Evolutionary conservation across 1,139 yeast species (phyloP).

Genomic region (Diutina ranongensis): DNA sequence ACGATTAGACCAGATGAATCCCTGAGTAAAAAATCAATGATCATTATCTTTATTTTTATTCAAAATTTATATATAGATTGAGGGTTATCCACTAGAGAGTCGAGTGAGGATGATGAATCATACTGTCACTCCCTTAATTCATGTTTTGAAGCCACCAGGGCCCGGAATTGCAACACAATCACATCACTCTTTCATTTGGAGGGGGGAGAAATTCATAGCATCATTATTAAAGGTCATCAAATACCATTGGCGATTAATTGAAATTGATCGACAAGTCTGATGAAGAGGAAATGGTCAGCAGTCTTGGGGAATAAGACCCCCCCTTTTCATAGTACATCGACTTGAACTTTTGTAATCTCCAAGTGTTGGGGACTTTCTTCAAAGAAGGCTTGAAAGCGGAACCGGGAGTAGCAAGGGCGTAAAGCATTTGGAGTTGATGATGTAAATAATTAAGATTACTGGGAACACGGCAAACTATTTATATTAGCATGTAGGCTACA

Average conservation of each 20-base stretch:
- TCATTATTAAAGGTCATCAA: no score
- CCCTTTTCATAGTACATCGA: conserved; percentile 11
- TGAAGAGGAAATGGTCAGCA: neutral
- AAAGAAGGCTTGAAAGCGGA: conserved; percentile 31
- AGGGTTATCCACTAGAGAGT: no score
- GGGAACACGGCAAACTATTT: neutral
- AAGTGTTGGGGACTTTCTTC: conserved; percentile 21
- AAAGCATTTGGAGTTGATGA: conserved; percentile 16
- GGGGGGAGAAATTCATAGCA: no score
- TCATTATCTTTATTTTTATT: no score
- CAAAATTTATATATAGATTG: no score
- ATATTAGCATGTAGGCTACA: neutral
- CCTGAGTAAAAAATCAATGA: no score
- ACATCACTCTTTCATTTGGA: neutral
- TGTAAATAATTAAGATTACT: neutral
- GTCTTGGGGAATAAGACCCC: conserved; percentile 4
- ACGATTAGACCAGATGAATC: no score
- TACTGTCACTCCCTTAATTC: no score
- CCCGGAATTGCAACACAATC: no score
- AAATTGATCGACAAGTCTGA: conserved; percentile 2
- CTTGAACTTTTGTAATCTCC: conserved; percentile 29
- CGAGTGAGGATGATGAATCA: no score
- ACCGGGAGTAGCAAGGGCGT: conserved; percentile 28
- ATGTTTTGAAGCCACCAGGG: no score
- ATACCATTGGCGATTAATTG: neutral